Conservation (phyloP, 1,284 basidiomycete genomes). For the Cryptococcus maquisensis region DNA sequence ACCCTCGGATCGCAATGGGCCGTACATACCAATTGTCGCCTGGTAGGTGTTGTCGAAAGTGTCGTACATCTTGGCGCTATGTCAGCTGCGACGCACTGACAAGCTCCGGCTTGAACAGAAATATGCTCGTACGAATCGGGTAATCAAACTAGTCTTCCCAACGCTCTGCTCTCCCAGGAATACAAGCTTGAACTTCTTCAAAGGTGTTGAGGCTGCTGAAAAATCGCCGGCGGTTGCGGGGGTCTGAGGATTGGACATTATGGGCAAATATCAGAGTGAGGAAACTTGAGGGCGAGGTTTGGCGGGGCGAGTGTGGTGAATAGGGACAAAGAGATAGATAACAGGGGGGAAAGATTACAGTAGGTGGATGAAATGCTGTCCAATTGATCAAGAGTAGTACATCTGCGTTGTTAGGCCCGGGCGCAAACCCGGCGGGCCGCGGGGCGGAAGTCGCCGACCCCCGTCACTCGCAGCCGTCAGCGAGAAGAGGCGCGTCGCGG, state of each 20-base stretch:
- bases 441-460: no score
- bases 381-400: not conserved
- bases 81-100: not conserved
- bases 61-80: constrained; percentile 82
- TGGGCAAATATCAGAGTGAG: not conserved
- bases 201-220: constrained; percentile 52
- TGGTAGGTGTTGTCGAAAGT: constrained; percentile 99
- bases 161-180: constrained; percentile 89
- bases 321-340: not conserved
- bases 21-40: constrained; percentile 78
- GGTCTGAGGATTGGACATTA: constrained; percentile 5
- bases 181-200: constrained; percentile 95
- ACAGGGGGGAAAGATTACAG: not conserved
- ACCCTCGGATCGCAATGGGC: no score
- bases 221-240: constrained; percentile 21
- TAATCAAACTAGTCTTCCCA: constrained; percentile 96
- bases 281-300: not conserved
- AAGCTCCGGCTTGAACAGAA: not conserved
- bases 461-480: no score
- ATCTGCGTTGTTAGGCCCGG: no score
- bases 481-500: no score
- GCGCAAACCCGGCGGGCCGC: no score
- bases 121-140: constrained; percentile 60
- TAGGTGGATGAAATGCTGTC: not conserved
- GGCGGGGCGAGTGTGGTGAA: not conserved